Evolutionary conservation across 106 monocot genomes (phyloP).

Genomic region (Dioscorea dumetorum): DNA sequence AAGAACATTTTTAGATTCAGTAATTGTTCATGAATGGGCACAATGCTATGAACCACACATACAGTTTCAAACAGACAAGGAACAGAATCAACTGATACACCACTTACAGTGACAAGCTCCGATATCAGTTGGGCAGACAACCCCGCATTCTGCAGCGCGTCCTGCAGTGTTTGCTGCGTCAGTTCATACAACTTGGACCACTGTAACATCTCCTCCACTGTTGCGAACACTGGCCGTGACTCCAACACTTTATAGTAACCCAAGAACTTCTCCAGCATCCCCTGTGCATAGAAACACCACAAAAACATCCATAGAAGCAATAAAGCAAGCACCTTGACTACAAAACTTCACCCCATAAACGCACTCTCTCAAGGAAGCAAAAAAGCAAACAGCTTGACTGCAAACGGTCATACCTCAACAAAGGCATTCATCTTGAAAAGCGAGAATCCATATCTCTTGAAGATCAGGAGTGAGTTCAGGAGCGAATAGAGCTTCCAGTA

Average conservation of each 20-base stretch:
- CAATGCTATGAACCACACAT: no score
- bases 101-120: conserved; percentile 80
- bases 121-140: conserved; percentile 56
- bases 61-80: no score
- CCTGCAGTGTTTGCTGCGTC: conserved; percentile 63
- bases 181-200: conserved; percentile 74
- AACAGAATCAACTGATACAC: no score
- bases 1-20: no score
- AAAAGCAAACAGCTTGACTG: neutral
- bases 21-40: no score
- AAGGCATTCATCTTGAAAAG: conserved; percentile 63
- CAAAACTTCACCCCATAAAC: neutral
- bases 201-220: conserved; percentile 92
- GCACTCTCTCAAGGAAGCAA: neutral
- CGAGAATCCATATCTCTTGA: conserved; percentile 75
- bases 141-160: conserved; percentile 57
- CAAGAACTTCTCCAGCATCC: conserved; percentile 50
- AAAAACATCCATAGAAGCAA: neutral
- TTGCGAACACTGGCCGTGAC: conserved; percentile 64
- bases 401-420: conserved; percentile 33
- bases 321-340: neutral
- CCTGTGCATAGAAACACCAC: conserved; percentile 18
- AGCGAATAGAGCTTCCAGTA: conserved; percentile 34
- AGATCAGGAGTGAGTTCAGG: conserved; percentile 38
- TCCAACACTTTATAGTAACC: conserved; percentile 57